Evolutionary conservation across 2,329 filamentous ascomycete species (phyloP).

Genomic region (Penicillium sclerotigenum): DNA sequence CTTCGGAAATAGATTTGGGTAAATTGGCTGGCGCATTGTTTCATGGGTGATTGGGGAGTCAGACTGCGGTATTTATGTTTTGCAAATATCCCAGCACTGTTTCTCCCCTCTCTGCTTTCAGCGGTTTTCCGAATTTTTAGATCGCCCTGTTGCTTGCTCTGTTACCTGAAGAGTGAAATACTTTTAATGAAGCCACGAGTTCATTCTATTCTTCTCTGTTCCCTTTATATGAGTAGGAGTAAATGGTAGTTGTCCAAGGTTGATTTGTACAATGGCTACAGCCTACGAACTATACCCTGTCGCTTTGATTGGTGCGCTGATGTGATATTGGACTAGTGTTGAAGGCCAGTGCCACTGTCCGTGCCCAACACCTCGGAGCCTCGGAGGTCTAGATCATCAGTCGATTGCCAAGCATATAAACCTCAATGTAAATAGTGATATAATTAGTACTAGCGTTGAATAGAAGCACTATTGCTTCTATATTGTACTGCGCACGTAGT

Average conservation of each 20-base stretch:
- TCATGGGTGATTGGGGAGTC: constrained; percentile 1
- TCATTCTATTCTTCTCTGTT: background rate
- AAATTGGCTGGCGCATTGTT: constrained; percentile 14
- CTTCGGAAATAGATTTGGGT: constrained; percentile 9
- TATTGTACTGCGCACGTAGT: background rate
- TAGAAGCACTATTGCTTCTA: too few species aligned
- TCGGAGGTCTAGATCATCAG: background rate
- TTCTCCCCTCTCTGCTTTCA: background rate
- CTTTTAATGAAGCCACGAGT: constrained; percentile 12
- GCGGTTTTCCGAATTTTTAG: constrained; percentile 11
- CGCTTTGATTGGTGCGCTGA: constrained; percentile 1
- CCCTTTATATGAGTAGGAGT: background rate
- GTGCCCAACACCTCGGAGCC: constrained; percentile 1
- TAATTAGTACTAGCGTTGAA: background rate
- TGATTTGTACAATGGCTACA: background rate
- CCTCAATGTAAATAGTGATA: too few species aligned
- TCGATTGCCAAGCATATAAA: background rate
- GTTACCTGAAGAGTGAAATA: constrained; percentile 4
- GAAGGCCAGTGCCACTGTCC: background rate
- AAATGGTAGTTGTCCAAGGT: background rate
- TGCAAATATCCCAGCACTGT: background rate
- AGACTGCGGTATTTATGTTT: background rate
- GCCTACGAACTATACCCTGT: background rate
- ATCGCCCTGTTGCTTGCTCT: constrained; percentile 9
- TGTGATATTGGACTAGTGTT: background rate